Conservation (phyloP, 2,329 filamentous ascomycete species). For the Ceratocystis cubensis region DNA sequence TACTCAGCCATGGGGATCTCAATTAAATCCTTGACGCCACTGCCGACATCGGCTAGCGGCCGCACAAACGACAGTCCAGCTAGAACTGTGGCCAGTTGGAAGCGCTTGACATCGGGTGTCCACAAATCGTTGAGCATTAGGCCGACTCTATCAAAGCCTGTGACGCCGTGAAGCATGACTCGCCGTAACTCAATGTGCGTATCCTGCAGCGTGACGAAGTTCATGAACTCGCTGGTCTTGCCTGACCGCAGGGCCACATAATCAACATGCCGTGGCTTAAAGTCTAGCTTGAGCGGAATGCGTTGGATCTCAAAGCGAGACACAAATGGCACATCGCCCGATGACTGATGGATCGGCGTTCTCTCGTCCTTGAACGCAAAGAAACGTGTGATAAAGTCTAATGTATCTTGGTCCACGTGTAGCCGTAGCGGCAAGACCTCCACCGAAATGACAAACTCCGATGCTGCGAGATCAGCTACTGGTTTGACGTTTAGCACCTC, state of each 20-base stretch:
- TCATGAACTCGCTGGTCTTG: constrained; percentile 96
- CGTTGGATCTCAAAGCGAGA: constrained; percentile 80
- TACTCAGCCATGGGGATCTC: constrained; percentile 88
- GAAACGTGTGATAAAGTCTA: constrained; percentile 94
- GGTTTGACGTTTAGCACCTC: constrained; percentile 83
- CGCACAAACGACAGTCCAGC: constrained; percentile 83
- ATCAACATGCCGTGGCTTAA: constrained; percentile 96
- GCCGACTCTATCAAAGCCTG: constrained; percentile 80
- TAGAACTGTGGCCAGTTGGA: constrained; percentile 79
- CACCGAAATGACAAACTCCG: constrained; percentile 73
- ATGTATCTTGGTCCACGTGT: constrained; percentile 91
- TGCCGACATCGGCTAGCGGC: constrained; percentile 80
- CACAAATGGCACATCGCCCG: constrained; percentile 69
- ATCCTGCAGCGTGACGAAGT: constrained; percentile 85
- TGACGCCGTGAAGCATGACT: constrained; percentile 83
- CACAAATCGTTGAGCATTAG: constrained; percentile 89
- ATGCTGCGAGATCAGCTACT: constrained; percentile 68
- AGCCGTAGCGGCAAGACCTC: constrained; percentile 73
- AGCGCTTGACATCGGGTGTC: constrained; percentile 83
- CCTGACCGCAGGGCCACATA: constrained; percentile 86
- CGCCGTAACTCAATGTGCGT: constrained; percentile 76
- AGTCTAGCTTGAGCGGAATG: constrained; percentile 74
- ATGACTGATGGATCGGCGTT: constrained; percentile 40
- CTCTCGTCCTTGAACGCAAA: constrained; percentile 91
- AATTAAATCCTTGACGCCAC: constrained; percentile 73